Evolutionary conservation across 192 early-diverging fungal genomes (phyloP).

Genomic region (Coemansia sp.): DNA sequence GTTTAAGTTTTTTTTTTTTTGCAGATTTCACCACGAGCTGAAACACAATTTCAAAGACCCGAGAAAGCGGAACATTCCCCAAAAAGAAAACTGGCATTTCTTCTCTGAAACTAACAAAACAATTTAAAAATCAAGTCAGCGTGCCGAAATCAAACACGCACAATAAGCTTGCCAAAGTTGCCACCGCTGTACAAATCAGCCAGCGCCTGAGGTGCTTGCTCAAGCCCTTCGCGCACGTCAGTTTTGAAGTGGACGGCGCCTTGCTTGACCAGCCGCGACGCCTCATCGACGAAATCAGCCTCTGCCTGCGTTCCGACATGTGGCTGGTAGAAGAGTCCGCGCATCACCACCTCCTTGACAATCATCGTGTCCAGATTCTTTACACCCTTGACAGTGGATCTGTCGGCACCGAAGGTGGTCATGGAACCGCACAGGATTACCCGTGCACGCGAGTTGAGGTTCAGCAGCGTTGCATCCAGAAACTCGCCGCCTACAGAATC

Average conservation of each 20-base stretch:
- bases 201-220: constrained; percentile 63
- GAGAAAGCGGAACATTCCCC: neutral
- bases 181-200: constrained; percentile 61
- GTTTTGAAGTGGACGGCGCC: constrained; percentile 65
- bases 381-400: constrained; percentile 44
- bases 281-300: constrained; percentile 58
- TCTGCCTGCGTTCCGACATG: constrained; percentile 50
- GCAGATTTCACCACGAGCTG: too few species aligned
- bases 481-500: constrained; percentile 83
- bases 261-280: constrained; percentile 57
- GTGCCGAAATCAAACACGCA: constrained; percentile 36
- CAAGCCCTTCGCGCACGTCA: constrained; percentile 63
- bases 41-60: too few species aligned
- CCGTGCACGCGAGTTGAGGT: constrained; percentile 66
- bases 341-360: constrained; percentile 57
- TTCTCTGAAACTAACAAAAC: neutral
- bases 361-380: constrained; percentile 63
- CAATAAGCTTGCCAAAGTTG: constrained; percentile 70
- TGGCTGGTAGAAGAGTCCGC: constrained; percentile 68
- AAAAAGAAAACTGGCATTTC: neutral
- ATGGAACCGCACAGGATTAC: constrained; percentile 76
- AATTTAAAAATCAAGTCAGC: neutral
- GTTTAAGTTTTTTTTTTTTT: too few species aligned
- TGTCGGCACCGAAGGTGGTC: constrained; percentile 62
- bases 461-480: constrained; percentile 68